These are phyloP conservation scores for Aspergillus hiratsukae DNA, from an alignment of 2,329 filamentous ascomycete species.

Conservation along the genomic window DNA sequence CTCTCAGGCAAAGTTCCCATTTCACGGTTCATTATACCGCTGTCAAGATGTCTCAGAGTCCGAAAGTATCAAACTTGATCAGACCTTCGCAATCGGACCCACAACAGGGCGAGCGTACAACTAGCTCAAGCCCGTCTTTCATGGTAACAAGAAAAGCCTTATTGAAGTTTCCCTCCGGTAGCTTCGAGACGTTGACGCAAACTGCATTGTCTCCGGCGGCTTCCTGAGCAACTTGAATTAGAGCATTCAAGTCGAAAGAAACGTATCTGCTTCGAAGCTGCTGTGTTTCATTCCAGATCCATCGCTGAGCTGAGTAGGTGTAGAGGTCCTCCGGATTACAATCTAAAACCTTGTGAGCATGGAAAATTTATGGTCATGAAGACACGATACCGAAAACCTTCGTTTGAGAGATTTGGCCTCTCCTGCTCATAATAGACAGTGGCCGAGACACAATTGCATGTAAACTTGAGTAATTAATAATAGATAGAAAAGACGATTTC, in stretches of 20 bases:
- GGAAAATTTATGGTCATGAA: neutral
- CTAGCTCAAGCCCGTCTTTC: conserved; percentile 1
- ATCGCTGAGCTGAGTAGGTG: conserved; percentile 2
- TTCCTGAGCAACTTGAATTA: neutral
- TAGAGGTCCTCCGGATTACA: conserved; percentile 1
- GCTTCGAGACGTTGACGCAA: neutral
- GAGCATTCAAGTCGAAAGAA: conserved; percentile 3
- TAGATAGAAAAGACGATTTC: neutral
- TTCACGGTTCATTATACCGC: conserved; percentile 9
- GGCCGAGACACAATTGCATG: conserved; percentile 1
- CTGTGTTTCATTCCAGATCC: conserved; percentile 6
- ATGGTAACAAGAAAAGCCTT: conserved; percentile 4
- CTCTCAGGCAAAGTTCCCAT: conserved; percentile 7
- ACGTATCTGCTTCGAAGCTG: conserved; percentile 2
- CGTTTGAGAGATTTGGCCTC: neutral
- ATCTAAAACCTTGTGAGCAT: neutral
- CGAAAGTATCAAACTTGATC: conserved; percentile 8
- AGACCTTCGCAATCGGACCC: conserved; percentile 7
- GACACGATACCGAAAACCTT: neutral
- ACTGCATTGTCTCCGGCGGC: conserved; percentile 5
- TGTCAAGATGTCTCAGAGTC: conserved; percentile 6
- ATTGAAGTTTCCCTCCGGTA: conserved; percentile 3
- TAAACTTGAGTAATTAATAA: neutral
- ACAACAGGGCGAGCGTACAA: conserved; percentile 10
- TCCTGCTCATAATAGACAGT: neutral